Conservation (phyloP, 2,329 filamentous ascomycete genomes). For the Lecanosticta acicola region DNA sequence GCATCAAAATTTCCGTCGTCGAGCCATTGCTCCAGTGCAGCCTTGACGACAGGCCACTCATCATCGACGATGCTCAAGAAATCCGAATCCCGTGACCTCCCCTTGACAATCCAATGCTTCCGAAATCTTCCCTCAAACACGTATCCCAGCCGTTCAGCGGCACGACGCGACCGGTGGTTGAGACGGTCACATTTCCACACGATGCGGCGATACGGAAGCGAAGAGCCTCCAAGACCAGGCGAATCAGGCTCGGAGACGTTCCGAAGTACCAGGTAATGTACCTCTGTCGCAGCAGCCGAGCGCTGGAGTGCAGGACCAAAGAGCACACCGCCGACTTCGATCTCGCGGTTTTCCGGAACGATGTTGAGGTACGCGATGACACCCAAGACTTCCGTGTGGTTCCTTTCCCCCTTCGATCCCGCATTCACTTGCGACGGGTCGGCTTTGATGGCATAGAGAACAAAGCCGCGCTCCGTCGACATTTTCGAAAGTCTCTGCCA, state of each 20-base stretch:
- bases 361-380: conserved; percentile 44
- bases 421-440: conserved; percentile 22
- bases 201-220: conserved; percentile 52
- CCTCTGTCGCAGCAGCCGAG: conserved; percentile 54
- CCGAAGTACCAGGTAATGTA: conserved; percentile 51
- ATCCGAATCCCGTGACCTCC: conserved; percentile 52
- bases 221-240: conserved; percentile 1
- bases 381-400: conserved; percentile 37
- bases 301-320: conserved; percentile 48
- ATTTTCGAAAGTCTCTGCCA: conserved; percentile 10
- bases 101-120: conserved; percentile 57
- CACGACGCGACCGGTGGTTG: conserved; percentile 50
- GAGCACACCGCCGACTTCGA: conserved; percentile 56
- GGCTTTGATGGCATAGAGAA: conserved; percentile 44
- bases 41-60: conserved; percentile 51
- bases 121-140: conserved; percentile 55
- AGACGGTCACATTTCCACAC: conserved; percentile 61
- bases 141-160: conserved; percentile 56
- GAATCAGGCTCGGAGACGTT: conserved; percentile 46
- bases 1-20: conserved; percentile 51
- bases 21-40: conserved; percentile 52
- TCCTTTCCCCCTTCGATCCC: not conserved
- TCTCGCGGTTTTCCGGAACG: conserved; percentile 42
- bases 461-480: conserved; percentile 7
- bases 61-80: conserved; percentile 56